Evolutionary conservation across 352 stramenopile genomes (phyloP).

Genomic region (Thalassiosira exigua): DNA sequence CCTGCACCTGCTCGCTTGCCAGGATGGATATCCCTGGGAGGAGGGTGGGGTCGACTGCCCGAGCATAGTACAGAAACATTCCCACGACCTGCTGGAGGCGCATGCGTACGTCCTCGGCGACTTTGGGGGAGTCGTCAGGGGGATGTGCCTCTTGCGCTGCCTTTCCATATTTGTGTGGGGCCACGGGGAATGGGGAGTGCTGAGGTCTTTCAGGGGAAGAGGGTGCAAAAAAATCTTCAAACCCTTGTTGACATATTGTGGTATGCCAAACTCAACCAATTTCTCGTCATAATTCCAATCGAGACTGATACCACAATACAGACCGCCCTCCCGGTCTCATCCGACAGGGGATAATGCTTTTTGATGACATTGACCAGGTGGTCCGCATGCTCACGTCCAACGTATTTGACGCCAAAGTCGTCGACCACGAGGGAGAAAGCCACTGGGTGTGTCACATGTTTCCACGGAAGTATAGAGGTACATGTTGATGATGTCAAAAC

Average conservation of each 20-base stretch:
- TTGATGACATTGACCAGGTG: slow-evolving; percentile 40
- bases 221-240: slow-evolving; percentile 23
- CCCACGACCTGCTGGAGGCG: slow-evolving; percentile 54
- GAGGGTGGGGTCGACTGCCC: slow-evolving; percentile 40
- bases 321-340: slow-evolving; percentile 26
- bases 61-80: slow-evolving; percentile 49
- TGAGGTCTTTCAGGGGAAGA: slow-evolving; percentile 8
- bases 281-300: slow-evolving; percentile 56
- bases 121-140: background rate
- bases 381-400: slow-evolving; percentile 27
- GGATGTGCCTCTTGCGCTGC: slow-evolving; percentile 47
- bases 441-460: slow-evolving; percentile 47
- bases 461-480: slow-evolving; percentile 23
- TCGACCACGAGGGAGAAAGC: slow-evolving; percentile 29
- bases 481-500: slow-evolving; percentile 46
- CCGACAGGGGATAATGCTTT: slow-evolving; percentile 33
- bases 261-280: slow-evolving; percentile 37
- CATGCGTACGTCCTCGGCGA: slow-evolving; percentile 6
- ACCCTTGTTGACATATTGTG: slow-evolving; percentile 33
- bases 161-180: slow-evolving; percentile 34
- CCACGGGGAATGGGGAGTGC: slow-evolving; percentile 27
- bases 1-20: slow-evolving; percentile 10
- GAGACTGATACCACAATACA: slow-evolving; percentile 57
- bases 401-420: slow-evolving; percentile 60
- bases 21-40: slow-evolving; percentile 36